These are phyloP conservation scores for Fusarium pseudonygamai DNA, from an alignment of 2,329 filamentous ascomycete genomes.

Conservation along the genomic window DNA sequence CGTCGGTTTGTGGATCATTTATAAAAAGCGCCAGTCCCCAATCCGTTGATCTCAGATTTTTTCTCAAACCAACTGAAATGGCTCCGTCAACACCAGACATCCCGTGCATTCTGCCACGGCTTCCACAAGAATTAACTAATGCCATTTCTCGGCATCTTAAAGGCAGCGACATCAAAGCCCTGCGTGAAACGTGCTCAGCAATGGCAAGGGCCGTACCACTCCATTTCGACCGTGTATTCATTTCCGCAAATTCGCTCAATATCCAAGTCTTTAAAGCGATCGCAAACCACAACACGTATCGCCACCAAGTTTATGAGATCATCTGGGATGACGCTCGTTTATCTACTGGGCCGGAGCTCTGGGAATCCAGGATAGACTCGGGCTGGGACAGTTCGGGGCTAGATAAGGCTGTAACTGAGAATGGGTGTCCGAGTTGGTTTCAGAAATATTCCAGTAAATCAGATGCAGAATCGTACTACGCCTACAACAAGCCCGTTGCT, in stretches of 20 bases:
- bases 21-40: neutral
- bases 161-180: neutral
- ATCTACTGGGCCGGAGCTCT: neutral
- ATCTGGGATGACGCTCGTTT: neutral
- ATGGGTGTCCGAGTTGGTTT: neutral
- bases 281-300: neutral
- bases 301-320: neutral
- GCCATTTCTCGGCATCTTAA: neutral
- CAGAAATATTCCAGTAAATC: neutral
- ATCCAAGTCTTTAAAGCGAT: neutral
- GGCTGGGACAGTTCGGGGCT: rapidly evolving
- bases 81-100: neutral
- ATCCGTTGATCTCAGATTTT: neutral
- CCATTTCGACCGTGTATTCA: neutral
- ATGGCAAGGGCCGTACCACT: neutral
- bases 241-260: neutral
- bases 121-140: neutral
- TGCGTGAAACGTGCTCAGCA: neutral
- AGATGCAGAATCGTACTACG: neutral
- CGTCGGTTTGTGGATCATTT: neutral
- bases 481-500: neutral
- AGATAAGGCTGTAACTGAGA: neutral
- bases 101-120: neutral
- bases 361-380: neutral
- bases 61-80: neutral